phyloP scores from a whole-genome alignment of 2,329 filamentous ascomycete species.

The Thielaviopsis populi region DNA sequence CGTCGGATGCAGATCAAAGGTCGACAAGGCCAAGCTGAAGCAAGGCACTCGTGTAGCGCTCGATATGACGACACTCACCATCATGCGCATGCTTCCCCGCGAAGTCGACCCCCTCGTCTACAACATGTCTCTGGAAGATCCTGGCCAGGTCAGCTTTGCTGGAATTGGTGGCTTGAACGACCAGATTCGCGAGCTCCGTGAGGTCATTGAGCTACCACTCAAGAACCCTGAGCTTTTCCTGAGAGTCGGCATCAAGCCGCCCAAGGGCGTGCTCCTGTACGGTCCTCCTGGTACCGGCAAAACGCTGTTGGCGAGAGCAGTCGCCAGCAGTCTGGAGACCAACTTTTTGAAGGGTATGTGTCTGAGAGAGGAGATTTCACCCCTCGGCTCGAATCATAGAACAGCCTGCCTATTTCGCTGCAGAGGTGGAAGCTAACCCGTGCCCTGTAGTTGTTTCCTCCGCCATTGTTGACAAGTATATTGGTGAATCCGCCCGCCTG shows the following conservation, averaged over 20 bases:
- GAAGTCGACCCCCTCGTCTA: constrained; percentile 98
- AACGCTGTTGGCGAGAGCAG: constrained; percentile 82
- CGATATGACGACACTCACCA: constrained; percentile 98
- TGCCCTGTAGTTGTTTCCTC: constrained; percentile 69
- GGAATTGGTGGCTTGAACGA: constrained; percentile 97
- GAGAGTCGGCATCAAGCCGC: constrained; percentile 94
- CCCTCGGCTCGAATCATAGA: background rate
- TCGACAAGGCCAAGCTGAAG: constrained; percentile 94
- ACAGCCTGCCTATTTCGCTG: background rate
- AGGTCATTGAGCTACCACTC: constrained; percentile 92
- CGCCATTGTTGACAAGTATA: constrained; percentile 98
- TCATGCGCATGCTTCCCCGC: constrained; percentile 98
- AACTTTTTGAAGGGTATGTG: constrained; percentile 86
- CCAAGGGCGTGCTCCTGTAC: constrained; percentile 92
- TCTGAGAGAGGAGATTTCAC: too few species aligned
- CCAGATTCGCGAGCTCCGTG: constrained; percentile 90
- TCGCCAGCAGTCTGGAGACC: constrained; percentile 90
- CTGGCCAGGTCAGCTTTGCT: constrained; percentile 91
- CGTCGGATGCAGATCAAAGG: constrained; percentile 94
- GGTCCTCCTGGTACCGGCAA: constrained; percentile 95
- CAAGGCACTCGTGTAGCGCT: constrained; percentile 94
- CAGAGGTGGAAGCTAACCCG: constrained; percentile 16
- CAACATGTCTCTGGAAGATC: constrained; percentile 99
- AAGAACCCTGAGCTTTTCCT: constrained; percentile 98
- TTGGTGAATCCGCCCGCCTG: constrained; percentile 89